These are phyloP conservation scores for Geopyxis carbonaria DNA, from an alignment of 495 filamentous ascomycete genomes.

Conservation along the genomic window DNA sequence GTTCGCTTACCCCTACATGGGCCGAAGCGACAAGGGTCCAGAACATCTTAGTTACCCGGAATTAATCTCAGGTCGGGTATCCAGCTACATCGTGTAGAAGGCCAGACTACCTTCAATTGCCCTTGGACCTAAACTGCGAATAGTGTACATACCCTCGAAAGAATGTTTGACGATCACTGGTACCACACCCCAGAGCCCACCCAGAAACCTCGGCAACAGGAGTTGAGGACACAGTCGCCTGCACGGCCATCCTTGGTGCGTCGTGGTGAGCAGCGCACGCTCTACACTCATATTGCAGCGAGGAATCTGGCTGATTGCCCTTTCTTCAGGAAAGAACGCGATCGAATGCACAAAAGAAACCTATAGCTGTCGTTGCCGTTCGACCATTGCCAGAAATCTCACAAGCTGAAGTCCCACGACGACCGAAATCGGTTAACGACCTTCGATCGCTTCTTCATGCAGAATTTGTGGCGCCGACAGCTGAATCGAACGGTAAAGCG, in stretches of 20 bases:
- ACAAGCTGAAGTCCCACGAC: constrained; percentile 36
- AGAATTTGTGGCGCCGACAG: constrained; percentile 36
- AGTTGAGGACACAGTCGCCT: constrained; percentile 20
- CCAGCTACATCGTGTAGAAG: no score
- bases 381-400: constrained; percentile 36
- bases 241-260: constrained; percentile 16
- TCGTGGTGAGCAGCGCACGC: background rate
- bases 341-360: constrained; percentile 27
- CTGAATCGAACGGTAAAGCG: no score
- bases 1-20: no score
- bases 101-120: no score
- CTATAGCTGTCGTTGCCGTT: constrained; percentile 29
- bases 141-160: no score
- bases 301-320: constrained; percentile 26
- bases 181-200: constrained; percentile 19
- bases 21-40: no score
- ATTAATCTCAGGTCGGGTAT: no score
- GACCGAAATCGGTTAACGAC: constrained; percentile 63
- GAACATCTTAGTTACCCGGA: no score
- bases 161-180: constrained; percentile 26
- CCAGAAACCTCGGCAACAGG: constrained; percentile 11
- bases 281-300: constrained; percentile 14
- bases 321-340: constrained; percentile 25
- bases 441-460: constrained; percentile 39
- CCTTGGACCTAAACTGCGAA: no score